These are phyloP conservation scores for Vigna mungo DNA, from an alignment of 306 rosid genomes.

Conservation along the genomic window DNA sequence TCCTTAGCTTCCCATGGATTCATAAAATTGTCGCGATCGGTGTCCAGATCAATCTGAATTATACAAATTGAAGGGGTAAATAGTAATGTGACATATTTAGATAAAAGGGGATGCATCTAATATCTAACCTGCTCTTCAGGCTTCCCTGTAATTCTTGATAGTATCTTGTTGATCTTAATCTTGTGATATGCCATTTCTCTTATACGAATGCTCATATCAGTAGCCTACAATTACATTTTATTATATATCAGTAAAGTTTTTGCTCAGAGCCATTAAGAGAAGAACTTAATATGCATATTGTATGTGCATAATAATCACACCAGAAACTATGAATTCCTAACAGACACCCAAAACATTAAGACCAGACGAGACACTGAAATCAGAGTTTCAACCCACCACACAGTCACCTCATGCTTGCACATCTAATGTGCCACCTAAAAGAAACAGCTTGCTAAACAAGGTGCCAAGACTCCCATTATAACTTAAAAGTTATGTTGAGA, in stretches of 20 bases:
- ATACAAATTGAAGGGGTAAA: background rate
- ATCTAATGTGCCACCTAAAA: too few species aligned
- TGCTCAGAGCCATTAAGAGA: conserved; percentile 8
- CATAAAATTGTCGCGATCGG: conserved; percentile 90
- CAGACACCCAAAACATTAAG: background rate
- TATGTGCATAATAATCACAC: conserved; percentile 2
- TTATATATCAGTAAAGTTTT: conserved; percentile 15
- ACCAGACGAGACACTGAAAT: background rate
- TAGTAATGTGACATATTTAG: background rate
- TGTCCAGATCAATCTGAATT: conserved; percentile 79
- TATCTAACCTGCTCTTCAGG: conserved; percentile 72
- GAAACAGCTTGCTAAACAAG: too few species aligned
- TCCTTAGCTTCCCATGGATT: conserved; percentile 95
- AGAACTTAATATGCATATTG: conserved; percentile 8
- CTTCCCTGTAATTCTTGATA: conserved; percentile 84
- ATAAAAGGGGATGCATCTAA: conserved; percentile 12
- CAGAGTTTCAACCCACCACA: too few species aligned
- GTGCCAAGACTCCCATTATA: too few species aligned
- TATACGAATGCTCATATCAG: conserved; percentile 75
- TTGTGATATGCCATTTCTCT: conserved; percentile 91
- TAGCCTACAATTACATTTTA: conserved; percentile 62
- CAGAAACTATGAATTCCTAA: conserved; percentile 5
- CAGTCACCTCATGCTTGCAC: too few species aligned
- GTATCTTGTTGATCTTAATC: conserved; percentile 86
- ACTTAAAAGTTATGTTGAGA: too few species aligned